Percentiles rank a stretch among this genome's conserved stretches.
Evolutionary conservation across 345 rosid species (phyloP).

Genomic region (Noccaea caerulescens): DNA sequence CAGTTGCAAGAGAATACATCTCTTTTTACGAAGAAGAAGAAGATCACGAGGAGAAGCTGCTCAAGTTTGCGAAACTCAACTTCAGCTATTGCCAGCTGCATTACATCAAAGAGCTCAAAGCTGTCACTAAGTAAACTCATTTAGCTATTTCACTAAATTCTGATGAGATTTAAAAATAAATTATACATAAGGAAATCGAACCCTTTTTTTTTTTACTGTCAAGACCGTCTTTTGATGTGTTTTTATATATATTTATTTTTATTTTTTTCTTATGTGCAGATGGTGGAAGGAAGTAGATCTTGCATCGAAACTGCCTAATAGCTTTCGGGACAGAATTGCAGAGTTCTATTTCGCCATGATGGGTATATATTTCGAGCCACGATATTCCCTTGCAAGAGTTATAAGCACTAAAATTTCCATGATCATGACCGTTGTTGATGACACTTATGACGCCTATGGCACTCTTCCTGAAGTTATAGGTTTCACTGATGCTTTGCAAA

Average conservation of each 20-base stretch:
- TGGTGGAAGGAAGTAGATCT: conserved; percentile 29
- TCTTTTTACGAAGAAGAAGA: conserved; percentile 32
- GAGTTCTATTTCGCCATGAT: background rate
- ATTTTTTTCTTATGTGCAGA: background rate
- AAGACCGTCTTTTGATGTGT: too few relatives aligned
- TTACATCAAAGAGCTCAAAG: conserved; percentile 6
- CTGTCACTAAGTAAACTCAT: background rate
- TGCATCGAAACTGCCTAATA: background rate
- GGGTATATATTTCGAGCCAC: conserved; percentile 8
- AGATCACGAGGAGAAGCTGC: conserved; percentile 11
- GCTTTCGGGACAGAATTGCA: conserved; percentile 3
- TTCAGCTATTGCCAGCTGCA: conserved; percentile 17
- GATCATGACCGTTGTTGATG: conserved; percentile 7
- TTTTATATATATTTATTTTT: too few relatives aligned
- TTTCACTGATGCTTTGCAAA: conserved; percentile 22
- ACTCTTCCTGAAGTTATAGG: conserved; percentile 23
- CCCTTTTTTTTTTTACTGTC: too few relatives aligned
- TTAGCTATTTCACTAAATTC: background rate
- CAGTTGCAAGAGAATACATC: conserved; percentile 10
- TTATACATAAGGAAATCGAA: too few relatives aligned
- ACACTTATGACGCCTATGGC: conserved; percentile 19
- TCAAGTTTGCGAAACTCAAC: conserved; percentile 13
- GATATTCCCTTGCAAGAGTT: conserved; percentile 18
- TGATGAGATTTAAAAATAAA: too few relatives aligned
- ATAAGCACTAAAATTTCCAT: conserved; percentile 6